Conservation (phyloP, 2,329 filamentous ascomycete genomes). For the Byssothecium circinans region DNA sequence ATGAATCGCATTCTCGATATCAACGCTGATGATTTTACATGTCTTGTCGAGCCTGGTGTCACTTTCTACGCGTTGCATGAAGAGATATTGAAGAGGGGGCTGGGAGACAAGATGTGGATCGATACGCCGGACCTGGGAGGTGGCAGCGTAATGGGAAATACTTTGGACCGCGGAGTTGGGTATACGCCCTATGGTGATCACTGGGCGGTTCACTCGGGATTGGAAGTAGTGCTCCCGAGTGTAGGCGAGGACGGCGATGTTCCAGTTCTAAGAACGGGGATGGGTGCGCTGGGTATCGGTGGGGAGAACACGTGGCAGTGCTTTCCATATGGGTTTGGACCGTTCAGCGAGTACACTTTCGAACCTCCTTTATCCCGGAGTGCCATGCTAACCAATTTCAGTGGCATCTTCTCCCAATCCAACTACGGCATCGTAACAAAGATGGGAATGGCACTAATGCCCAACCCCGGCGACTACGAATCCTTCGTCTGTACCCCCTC, state of each 20-base stretch:
- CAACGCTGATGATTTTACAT: conserved; percentile 44
- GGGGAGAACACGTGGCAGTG: conserved; percentile 31
- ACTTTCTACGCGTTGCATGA: conserved; percentile 55
- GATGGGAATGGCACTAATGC: conserved; percentile 51
- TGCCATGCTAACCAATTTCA: neutral
- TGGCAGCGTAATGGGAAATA: conserved; percentile 40
- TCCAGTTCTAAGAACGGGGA: conserved; percentile 38
- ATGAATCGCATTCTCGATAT: conserved; percentile 48
- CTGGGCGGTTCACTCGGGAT: conserved; percentile 48
- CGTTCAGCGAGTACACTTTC: conserved; percentile 31
- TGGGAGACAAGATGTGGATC: conserved; percentile 48
- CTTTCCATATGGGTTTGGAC: conserved; percentile 43
- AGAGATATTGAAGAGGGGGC: conserved; percentile 48
- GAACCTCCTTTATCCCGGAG: neutral
- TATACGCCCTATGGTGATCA: conserved; percentile 47
- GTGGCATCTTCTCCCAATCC: conserved; percentile 41
- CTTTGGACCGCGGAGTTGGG: conserved; percentile 39
- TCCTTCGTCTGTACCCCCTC: conserved; percentile 12
- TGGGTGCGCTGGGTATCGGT: conserved; percentile 18
- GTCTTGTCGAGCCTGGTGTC: conserved; percentile 52
- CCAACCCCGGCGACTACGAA: conserved; percentile 23
- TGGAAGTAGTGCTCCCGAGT: conserved; percentile 48
- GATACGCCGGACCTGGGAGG: conserved; percentile 43
- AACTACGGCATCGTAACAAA: conserved; percentile 48
- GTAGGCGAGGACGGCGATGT: conserved; percentile 34